Base-by-base conservation (phyloP, 1,139 yeast genomes). In the Debaryomycetaceae sp. region DNA sequence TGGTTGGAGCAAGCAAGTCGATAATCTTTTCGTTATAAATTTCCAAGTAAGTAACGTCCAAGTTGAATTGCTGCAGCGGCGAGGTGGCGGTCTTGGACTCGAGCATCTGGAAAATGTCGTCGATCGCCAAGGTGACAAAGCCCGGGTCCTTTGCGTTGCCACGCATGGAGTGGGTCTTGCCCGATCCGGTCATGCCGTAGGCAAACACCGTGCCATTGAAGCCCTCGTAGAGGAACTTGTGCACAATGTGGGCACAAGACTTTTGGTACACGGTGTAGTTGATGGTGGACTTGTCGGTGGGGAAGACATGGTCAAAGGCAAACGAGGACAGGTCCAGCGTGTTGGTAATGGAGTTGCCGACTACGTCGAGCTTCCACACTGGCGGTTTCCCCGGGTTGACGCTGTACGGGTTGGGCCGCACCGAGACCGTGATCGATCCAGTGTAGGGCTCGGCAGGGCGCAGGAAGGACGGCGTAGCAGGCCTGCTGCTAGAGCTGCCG, bases 111-210 rank as follows among this genome's bases (percentile, higher is more conserved):
- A 81, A 88, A 5, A 88, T 70, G 32, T 82, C 79, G 37, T 71
- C 67, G 4, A 83, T 78, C 1, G 95, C 83, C 25, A 80, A 61
- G 16, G 83, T 82, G 26, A 88, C 85, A 35, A 88, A 71, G 16
- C 96, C 96, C 0, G 84, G 81, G 43, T 83, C 86, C 1, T 51
- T 43, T 0, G 59, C 64, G 9, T 71, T 63, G 20, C 96, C 96
- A 41, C 83, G 83, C 96, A 89, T 86, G 3, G 94, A 81, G 49
- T 76, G 83, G 0, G 97, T 89, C 53, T 89, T 89, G 19, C 97
- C 97, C 1, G 96, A 85, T 0, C 97, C 97, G 0, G 97, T 86
- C 89, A 84, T 84, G 30, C 96, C 95, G 49, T 88, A 86, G 2
- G 96, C 95, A 55, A 89, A 86, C 1, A 89, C 79, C 0, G 96